Percentiles rank a stretch among this genome's conserved stretches.
Conservation (phyloP, 441 rosid genomes). For the Syzygium syzygioides region DNA sequence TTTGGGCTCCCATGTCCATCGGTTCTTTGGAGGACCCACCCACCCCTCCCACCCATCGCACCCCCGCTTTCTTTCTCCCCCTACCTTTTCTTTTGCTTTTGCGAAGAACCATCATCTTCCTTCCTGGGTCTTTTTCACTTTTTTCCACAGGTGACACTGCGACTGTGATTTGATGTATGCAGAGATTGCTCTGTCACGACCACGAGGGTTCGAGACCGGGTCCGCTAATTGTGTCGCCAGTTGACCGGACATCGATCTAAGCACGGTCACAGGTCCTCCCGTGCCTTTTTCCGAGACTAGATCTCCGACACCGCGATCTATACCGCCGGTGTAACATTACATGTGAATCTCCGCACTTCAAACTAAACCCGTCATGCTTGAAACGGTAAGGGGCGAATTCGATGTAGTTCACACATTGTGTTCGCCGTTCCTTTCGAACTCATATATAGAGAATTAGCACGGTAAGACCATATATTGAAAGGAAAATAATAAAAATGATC, state of each 20-base stretch:
- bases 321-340: not conserved
- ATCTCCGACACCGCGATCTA: not conserved
- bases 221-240: not conserved
- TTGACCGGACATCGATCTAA: not conserved
- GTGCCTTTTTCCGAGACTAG: not conserved
- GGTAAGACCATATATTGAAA: not conserved
- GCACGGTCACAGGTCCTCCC: not conserved
- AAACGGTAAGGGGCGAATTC: not conserved
- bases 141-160: not conserved
- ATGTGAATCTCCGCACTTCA: not conserved
- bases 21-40: not conserved
- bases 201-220: not conserved
- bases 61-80: not conserved
- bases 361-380: not conserved
- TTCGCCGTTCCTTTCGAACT: not conserved
- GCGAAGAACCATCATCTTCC: not conserved
- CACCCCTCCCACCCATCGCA: not conserved
- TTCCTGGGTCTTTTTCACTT: not conserved
- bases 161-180: not conserved
- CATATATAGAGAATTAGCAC: not conserved
- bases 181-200: not conserved
- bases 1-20: not conserved
- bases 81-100: not conserved
- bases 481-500: too few species aligned
- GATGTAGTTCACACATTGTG: not conserved